phyloP scores from a whole-genome alignment of 2,329 filamentous ascomycete genomes.

The Scopulariopsis brevicaulis region DNA sequence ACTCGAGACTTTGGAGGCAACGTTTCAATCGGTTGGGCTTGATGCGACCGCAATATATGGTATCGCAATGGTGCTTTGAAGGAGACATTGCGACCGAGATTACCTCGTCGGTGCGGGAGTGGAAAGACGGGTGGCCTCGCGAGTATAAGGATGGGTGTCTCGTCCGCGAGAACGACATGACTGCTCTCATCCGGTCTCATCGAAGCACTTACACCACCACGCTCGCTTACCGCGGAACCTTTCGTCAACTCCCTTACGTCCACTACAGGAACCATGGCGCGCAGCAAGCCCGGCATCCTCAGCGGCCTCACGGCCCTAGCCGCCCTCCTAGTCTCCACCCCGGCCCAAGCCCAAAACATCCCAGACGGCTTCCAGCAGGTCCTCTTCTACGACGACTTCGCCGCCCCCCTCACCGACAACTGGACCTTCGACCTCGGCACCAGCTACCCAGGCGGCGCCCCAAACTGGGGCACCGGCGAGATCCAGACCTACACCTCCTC shows the following conservation, averaged over 20 bases:
- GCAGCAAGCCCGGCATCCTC: neutral
- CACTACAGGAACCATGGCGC: neutral
- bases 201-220: neutral
- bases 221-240: neutral
- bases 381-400: slow-evolving; percentile 18
- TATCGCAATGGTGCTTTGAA: neutral
- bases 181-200: neutral
- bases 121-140: neutral
- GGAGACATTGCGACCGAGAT: neutral
- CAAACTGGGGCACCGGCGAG: slow-evolving; percentile 37
- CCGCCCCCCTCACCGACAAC: slow-evolving; percentile 11
- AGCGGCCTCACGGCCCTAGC: neutral
- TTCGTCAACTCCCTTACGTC: neutral
- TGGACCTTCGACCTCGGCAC: slow-evolving; percentile 34
- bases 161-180: neutral
- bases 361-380: slow-evolving; percentile 10
- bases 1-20: neutral
- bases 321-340: neutral
- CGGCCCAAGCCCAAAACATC: neutral
- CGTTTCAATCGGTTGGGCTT: neutral
- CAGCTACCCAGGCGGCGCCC: slow-evolving; percentile 28
- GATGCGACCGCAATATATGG: neutral
- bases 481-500: slow-evolving; percentile 31
- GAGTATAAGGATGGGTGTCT: neutral
- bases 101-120: neutral